Evolutionary conservation across 768 basidiomycete species (phyloP), one percentile per base, ranked within the genome.

Genomic region (Candolleomyces aberdarensis): DNA sequence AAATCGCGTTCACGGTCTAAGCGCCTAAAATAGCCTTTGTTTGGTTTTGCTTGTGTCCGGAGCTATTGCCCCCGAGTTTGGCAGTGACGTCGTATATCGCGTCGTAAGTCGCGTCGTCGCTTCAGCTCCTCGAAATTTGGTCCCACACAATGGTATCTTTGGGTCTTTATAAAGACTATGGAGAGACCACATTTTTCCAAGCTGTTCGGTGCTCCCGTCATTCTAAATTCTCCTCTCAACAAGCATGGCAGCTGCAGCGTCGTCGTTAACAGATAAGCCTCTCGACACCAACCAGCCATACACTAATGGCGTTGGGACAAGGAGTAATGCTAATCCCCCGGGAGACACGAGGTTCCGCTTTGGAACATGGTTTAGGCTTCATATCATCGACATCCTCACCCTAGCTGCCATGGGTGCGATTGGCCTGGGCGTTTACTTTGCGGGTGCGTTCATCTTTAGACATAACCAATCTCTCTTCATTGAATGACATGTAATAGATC

Each of bases 361-460:
- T 41, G 70, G 69, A 13, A 60, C 68, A 0, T 83, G 81, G 80
- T 36, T 83, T 15, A 73, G 78, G 58, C 74, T 82, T 5, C 80
- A 85, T 74, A 77, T 74, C 5, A 66, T 81, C 51, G 84, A 85
- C 62, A 64, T 85, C 13, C 72, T 85, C 29, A 83, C 83, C 1
- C 83, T 86, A 83, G 79, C 77, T 0, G 66, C 80, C n/a, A 82
- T 84, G 76, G 83, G 82, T n/a, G 78, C 77, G n/a, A 57, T 78
- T 56, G 81, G 79, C 0, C 69, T 85, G 15, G 84, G 84, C 17
- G 77, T 85, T 4, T 83, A 85, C 67, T 75, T 79, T 64, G 83
- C 82, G 55, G 66, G 77, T 77, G 67, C 56, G 71, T 69, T n/a
- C 1, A 29, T n/a, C 4, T 1, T 47, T 10, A 5, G n/a, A 41